These are phyloP conservation scores for Pilatotrama ljubarskyi DNA, from an alignment of 768 basidiomycete genomes.

Conservation along the genomic window DNA sequence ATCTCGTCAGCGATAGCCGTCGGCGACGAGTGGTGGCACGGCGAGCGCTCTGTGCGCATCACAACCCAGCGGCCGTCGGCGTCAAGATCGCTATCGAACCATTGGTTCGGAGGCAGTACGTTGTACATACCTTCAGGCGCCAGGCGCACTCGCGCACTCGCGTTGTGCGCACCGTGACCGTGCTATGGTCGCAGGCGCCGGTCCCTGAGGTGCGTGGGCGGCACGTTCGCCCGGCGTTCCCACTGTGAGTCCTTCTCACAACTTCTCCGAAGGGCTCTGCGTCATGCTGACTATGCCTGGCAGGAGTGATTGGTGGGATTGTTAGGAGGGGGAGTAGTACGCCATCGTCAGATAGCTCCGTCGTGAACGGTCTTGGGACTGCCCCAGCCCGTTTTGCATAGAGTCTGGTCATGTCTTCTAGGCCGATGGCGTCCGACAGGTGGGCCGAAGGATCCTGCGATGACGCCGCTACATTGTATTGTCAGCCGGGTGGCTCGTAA, in stretches of 20 bases:
- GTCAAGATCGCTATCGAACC: slow-evolving; percentile 13
- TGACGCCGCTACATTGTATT: background rate
- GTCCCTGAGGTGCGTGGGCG: background rate
- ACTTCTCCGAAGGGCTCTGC: background rate
- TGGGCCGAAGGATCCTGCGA: background rate
- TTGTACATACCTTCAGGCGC: background rate
- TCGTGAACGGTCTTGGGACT: background rate
- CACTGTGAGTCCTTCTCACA: slow-evolving; percentile 1
- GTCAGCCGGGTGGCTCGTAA: background rate
- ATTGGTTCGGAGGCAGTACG: slow-evolving; percentile 7
- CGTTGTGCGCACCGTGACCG: background rate
- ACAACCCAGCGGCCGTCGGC: slow-evolving; percentile 12
- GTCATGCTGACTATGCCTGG: slow-evolving; percentile 2
- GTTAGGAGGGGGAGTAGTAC: background rate
- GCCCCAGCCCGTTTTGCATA: background rate
- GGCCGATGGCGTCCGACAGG: background rate
- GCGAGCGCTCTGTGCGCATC: slow-evolving; percentile 7
- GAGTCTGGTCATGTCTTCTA: background rate
- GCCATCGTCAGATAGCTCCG: background rate
- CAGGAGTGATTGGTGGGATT: background rate
- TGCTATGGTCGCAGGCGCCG: slow-evolving; percentile 1
- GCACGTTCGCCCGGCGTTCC: background rate
- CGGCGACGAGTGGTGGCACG: background rate
- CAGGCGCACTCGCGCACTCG: background rate
- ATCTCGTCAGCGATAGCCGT: background rate